Evolutionary conservation across 768 basidiomycete genomes (phyloP), one percentile per base, ranked within the genome.

Genomic region (Strobilomyces confusus): DNA sequence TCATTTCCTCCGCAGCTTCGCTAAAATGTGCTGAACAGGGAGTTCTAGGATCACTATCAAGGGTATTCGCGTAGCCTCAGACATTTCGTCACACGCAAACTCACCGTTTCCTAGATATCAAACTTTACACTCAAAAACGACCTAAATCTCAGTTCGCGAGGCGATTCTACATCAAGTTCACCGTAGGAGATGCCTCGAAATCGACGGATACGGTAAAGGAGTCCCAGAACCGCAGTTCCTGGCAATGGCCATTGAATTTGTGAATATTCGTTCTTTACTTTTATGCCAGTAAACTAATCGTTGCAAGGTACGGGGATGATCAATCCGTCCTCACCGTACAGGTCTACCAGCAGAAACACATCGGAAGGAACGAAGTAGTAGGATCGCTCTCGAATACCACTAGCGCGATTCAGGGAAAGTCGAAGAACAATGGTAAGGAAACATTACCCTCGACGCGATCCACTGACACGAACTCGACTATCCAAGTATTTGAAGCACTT

Each of bases 41-140:
- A 23, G n/a, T n/a, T 36, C 13, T 40, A 57, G 54, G 19, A 44
- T 57, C 20, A 51, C 37, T 9, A 25, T 58, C 42, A 44, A 23
- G 25, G 50, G 55, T 57, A 22, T 2, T 13, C 0, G 0, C 25
- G 9, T 4, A 6, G 3, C 2, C 5, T 5, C 17, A n/a, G n/a
- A 17, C 23, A 1, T 19, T 38, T 17, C 17, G 3, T 3, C 0
- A 13, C 4, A 13, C 26, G 22, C 30, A 1, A 23, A 8, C 2
- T 12, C 6, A 19, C 1, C 23, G 12, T 12, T 29, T 29, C 46
- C 15, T 22, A 58, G 55, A 58, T 12, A 48, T 52, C 26, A 23
- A 58, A 12, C 56, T 52, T 40, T 23, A 11, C 9, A 56, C 48
- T 38, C 19, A 19, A 22, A 22, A 25, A 11, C 23, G 15, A 4